Conservation (phyloP, 1,139 yeast genomes). For the Yamadazyma siamensis region DNA sequence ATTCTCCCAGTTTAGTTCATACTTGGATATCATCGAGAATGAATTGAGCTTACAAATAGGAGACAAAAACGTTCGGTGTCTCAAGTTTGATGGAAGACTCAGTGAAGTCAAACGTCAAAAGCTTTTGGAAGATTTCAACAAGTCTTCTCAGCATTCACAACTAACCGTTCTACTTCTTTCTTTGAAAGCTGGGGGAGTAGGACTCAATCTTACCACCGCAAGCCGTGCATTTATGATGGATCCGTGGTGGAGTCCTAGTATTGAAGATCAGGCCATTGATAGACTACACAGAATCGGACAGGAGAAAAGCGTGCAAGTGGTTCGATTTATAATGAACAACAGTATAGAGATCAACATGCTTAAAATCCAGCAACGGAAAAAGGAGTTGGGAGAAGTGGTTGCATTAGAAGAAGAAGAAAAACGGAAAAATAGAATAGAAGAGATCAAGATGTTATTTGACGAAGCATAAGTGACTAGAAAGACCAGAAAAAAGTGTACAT, state of each 20-base stretch:
- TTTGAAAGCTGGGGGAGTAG: conserved; percentile 94
- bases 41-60: conserved; percentile 49
- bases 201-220: conserved; percentile 83
- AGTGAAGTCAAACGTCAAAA: conserved; percentile 62
- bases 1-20: conserved; percentile 88
- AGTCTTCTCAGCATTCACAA: conserved; percentile 23
- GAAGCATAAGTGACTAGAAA: neutral
- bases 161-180: conserved; percentile 67
- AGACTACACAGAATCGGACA: conserved; percentile 93
- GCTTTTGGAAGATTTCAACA: conserved; percentile 54
- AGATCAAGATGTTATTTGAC: conserved; percentile 73
- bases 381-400: conserved; percentile 81
- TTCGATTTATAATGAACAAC: conserved; percentile 75
- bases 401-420: conserved; percentile 78
- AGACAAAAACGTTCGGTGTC: conserved; percentile 24
- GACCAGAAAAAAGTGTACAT: neutral
- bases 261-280: conserved; percentile 94
- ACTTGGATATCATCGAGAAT: conserved; percentile 67
- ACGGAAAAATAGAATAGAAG: conserved; percentile 72
- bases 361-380: conserved; percentile 79
- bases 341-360: conserved; percentile 92
- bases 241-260: conserved; percentile 97
- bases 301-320: conserved; percentile 64
- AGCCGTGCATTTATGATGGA: conserved; percentile 90
- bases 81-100: conserved; percentile 80